Evolutionary conservation across 2,329 filamentous ascomycete genomes (phyloP).

Genomic region (Aspergillus cejpii): DNA sequence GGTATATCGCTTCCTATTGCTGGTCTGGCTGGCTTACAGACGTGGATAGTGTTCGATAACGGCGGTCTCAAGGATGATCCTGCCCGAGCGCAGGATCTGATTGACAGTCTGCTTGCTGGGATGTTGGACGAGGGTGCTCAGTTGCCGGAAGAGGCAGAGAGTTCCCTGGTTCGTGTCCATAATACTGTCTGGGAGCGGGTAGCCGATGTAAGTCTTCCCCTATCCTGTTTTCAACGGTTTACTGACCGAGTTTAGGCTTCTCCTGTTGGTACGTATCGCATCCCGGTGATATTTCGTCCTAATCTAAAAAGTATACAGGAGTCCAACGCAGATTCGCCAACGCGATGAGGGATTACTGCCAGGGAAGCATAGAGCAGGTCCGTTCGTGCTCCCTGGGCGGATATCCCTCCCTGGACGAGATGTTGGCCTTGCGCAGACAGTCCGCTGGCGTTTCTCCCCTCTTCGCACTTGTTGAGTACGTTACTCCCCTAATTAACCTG

Average conservation of each 20-base stretch:
- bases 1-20: not conserved
- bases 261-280: conserved; percentile 6
- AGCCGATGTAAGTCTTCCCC: conserved; percentile 6
- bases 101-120: conserved; percentile 19
- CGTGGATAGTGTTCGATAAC: conserved; percentile 26
- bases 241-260: conserved; percentile 1
- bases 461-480: conserved; percentile 21
- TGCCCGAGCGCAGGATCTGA: conserved; percentile 16
- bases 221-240: not conserved
- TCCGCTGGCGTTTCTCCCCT: conserved; percentile 18
- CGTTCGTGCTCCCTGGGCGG: conserved; percentile 8
- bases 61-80: conserved; percentile 23
- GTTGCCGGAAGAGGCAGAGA: conserved; percentile 1
- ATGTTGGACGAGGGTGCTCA: conserved; percentile 15
- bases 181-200: conserved; percentile 24
- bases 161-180: conserved; percentile 21
- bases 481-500: not conserved
- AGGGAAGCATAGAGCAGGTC: conserved; percentile 15
- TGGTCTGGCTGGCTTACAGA: not conserved
- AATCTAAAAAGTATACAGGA: conserved; percentile 2
- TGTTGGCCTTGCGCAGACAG: conserved; percentile 14
- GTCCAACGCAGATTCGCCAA: conserved; percentile 11
- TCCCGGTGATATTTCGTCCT: not conserved
- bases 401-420: conserved; percentile 12
- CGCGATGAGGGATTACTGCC: conserved; percentile 15